Base-by-base conservation (phyloP, 441 rosid species). In the Eutrema salsugineum region DNA sequence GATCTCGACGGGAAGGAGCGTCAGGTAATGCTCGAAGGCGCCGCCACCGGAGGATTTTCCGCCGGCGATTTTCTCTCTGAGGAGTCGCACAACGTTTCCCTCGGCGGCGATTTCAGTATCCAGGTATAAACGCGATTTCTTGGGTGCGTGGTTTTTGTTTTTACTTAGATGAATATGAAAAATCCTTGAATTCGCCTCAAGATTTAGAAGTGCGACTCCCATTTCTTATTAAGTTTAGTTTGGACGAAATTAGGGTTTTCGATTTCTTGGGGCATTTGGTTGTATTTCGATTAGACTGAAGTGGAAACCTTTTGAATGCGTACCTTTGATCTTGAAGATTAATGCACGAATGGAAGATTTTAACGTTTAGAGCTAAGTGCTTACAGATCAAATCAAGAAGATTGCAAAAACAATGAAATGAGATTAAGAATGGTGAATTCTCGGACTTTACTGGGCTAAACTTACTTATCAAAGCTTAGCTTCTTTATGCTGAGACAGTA, bases 101-200 rank as follows among this genome's bases (percentile, higher is more conserved):
- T 92, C 62, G 91, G 80, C 73, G 98, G 98, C 58, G 97, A 94
- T 80, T 94, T 92, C 74, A 91, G 99, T 55, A 89, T 94, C 82
- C 96, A 90, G 97, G 94, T 88, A 50, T 22, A 36, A 49, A 48
- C 17, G 9, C 40, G 50, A 17, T 66, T 36, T 27, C 48, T 30
- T 53, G 53, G 46, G 3, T 17, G 14, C 20, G 0, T 51, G n/a
- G 1, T 28, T 20, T 8, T 51, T 19, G 1, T 27, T 9, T 4
- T 5, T 48, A 17, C 3, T 42, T 0, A 47, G 6, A 14, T 48
- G 36, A 1, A 53, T 39, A 1, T 39, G 28, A 51, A 27, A 20
- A 4, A 16, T 42, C 14, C 2, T 3, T 32, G 44, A 47, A 36
- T 33, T 47, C 5, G 38, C 19, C 33, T 17, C 27, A 36, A 24